Base-by-base conservation (phyloP, 306 rosid species). In the Cicer chorassanicum region DNA sequence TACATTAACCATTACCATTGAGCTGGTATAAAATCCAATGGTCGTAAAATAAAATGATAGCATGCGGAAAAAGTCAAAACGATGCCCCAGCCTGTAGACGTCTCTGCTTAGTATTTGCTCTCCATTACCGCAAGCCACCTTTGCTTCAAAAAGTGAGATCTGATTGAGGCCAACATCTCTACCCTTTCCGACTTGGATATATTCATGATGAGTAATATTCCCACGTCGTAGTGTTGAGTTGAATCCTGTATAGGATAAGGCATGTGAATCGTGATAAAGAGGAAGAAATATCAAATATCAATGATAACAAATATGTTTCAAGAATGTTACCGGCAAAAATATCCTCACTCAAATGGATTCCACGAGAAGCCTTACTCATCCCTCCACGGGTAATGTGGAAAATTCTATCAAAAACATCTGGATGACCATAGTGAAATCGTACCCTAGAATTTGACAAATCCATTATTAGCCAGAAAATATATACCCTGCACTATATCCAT, bases 381-480 rank as follows among this genome's bases (percentile, higher is more conserved):
- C 99, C 99, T 77, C 99, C 99, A 59, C 99, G 99, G 65, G 99
- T 94, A 53, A 94, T 90, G 76, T 92, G 96, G 86, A 92, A 94
- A 73, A 94, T 92, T 86, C 99, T 89, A 83, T 94, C 99, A 45
- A 94, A 94, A 62, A 94, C 99, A 60, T 94, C 99, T 1, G 96
- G 99, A 86, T 94, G 99, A 59, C 99, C 99, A 79, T 94, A 94
- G 88, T 94, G 99, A 83, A 94, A 92, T 16, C 99, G 94, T 65
- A 92, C 91, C 96, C 99, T 94, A 77, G 46, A 77, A 72, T 70
- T 67, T 80, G 77, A 63, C 73, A 80, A 83, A 56, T 77, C 39
- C 76, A 44, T 34, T 68, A 48, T 75, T 34, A 76, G 81, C 43
- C 75, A 46, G 11, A 81, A 38, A 57, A 70, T 4, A 43, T 29